phyloP scores from a whole-genome alignment of 768 basidiomycete species.

The Leccinum sublutescens region DNA sequence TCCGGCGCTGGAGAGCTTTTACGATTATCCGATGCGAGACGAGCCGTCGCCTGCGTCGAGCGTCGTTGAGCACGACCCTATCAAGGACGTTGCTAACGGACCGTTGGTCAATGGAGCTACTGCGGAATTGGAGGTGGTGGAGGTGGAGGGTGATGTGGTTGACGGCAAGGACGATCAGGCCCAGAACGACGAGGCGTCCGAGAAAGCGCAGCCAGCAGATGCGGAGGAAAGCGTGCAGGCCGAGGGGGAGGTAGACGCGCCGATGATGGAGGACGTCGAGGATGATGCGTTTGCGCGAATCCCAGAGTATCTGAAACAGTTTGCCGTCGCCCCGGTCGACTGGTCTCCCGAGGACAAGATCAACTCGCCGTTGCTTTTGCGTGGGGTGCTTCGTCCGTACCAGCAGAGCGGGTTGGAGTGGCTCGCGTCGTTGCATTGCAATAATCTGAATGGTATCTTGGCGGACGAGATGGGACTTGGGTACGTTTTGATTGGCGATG shows the following conservation, averaged over 20 bases:
- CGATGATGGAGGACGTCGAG: conserved; percentile 43
- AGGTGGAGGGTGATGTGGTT: not conserved
- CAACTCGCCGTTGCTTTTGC: conserved; percentile 69
- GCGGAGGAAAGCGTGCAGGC: not conserved
- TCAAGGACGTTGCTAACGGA: conserved; percentile 13
- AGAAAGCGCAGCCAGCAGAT: conserved; percentile 1
- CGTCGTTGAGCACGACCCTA: conserved; percentile 21
- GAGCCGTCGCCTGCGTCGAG: conserved; percentile 31
- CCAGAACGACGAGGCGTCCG: not conserved
- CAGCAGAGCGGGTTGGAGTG: conserved; percentile 93
- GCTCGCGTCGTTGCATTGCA: conserved; percentile 84
- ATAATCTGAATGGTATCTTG: conserved; percentile 78
- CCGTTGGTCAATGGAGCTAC: not conserved
- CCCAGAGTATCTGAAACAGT: conserved; percentile 62
- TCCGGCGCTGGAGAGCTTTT: conserved; percentile 25
- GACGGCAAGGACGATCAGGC: not conserved
- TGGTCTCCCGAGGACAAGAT: conserved; percentile 62
- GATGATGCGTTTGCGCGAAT: conserved; percentile 37
- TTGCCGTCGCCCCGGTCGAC: conserved; percentile 67
- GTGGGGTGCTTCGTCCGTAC: conserved; percentile 88
- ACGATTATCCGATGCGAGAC: conserved; percentile 23
- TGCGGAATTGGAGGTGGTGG: not conserved
- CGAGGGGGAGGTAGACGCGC: conserved; percentile 8
- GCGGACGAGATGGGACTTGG: conserved; percentile 96
- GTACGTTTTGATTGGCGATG: conserved; percentile 44